phyloP scores from a whole-genome alignment of 2,329 filamentous ascomycete species.

The Penicillium crustosum region DNA sequence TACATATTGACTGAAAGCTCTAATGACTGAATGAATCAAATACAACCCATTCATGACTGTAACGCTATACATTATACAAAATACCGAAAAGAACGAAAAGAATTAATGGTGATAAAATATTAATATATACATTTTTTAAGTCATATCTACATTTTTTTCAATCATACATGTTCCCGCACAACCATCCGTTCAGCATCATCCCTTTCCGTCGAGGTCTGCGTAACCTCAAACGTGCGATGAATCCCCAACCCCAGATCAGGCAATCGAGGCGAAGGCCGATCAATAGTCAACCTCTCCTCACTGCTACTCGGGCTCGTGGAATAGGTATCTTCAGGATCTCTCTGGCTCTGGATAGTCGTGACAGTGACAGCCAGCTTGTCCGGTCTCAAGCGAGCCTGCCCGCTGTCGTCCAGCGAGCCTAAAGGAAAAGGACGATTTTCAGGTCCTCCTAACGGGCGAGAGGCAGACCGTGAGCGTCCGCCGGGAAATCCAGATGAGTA shows the following conservation, averaged over 20 bases:
- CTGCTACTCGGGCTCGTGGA: slow-evolving; percentile 26
- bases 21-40: not conserved
- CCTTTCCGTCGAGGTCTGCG: slow-evolving; percentile 21
- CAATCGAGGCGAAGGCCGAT: slow-evolving; percentile 12
- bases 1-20: not conserved
- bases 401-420: slow-evolving; percentile 26
- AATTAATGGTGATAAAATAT: not conserved
- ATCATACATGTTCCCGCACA: slow-evolving; percentile 24
- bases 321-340: slow-evolving; percentile 20
- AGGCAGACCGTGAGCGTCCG: slow-evolving; percentile 12
- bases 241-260: slow-evolving; percentile 28
- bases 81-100: not conserved
- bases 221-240: slow-evolving; percentile 34
- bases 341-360: slow-evolving; percentile 31
- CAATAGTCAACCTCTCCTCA: slow-evolving; percentile 29
- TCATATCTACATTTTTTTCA: slow-evolving; percentile 12
- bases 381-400: slow-evolving; percentile 25
- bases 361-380: slow-evolving; percentile 33
- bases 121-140: not conserved
- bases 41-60: not conserved
- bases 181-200: slow-evolving; percentile 10
- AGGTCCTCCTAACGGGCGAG: slow-evolving; percentile 18
- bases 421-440: slow-evolving; percentile 26
- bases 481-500: slow-evolving; percentile 25
- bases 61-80: not conserved